Base-by-base conservation (phyloP, 345 rosid species). In the Microcos paniculata region DNA sequence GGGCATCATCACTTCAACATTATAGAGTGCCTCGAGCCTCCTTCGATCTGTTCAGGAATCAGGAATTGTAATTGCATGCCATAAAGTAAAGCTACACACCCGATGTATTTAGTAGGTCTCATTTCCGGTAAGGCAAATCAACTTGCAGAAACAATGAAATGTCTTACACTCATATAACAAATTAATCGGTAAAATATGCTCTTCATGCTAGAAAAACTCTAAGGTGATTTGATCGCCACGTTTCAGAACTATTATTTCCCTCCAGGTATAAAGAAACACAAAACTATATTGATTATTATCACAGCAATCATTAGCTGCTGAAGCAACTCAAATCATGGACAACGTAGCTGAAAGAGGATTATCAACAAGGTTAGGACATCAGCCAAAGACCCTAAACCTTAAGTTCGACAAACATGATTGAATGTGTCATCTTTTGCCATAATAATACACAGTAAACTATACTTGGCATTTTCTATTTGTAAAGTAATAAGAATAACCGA, bases 1-100 rank as follows among this genome's bases (percentile, higher is more conserved):
- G 21, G 99, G 99, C 90, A 95, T 90, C 96, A 91, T 93, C 35
- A 81, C 81, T 84, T 95, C 98, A 66, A 83, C 78, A 72, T 87
- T 89, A 66, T 77, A 66, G 66, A 91, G 89, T 76, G 74, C 85
- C 76, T 95, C 96, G 4, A 89, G 85, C 81, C 85, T 82, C 77
- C 92, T 81, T 74, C 89, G 78, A 83, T 90, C 99, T 93, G 91
- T 18, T 70, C 24, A 42, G 49, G 63, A 75, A 35, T 56, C 57
- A 52, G 52, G 62, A 73, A 76, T 75, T 61, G 35, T 51, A 43
- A 48, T 12, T 76, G 62, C n/a, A 53, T 70, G 67, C 55, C 19
- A 48, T 19, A 24, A 76, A 48, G 24, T 16, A 57, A 13, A 56
- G 23, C 61, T 57, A 57, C 2, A 13, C 3, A 1, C 26, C 26